Evolutionary conservation across 1,139 yeast genomes (phyloP).

Genomic region (Kodamaea plutei): DNA sequence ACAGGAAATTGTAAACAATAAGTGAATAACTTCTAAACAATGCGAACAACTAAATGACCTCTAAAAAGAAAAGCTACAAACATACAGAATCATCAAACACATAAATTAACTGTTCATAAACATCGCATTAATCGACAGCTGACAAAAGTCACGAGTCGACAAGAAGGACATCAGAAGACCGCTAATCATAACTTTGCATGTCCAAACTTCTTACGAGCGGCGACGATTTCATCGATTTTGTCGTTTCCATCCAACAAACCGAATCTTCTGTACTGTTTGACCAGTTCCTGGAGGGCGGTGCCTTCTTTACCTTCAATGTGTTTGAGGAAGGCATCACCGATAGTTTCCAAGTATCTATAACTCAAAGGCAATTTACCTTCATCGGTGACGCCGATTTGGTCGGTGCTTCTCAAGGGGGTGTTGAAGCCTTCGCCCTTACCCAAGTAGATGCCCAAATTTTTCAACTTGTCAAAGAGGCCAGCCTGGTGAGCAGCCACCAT

Average conservation of each 20-base stretch:
- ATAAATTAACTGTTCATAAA: too few relatives aligned
- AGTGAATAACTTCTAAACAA: too few relatives aligned
- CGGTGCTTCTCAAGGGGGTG: slow-evolving; percentile 42
- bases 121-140: too few relatives aligned
- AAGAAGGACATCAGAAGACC: too few relatives aligned
- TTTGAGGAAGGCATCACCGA: slow-evolving; percentile 45
- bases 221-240: slow-evolving; percentile 36
- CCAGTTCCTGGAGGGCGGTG: slow-evolving; percentile 32
- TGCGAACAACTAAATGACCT: too few relatives aligned
- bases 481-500: slow-evolving; percentile 71
- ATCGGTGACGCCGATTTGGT: slow-evolving; percentile 25
- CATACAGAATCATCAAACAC: too few relatives aligned
- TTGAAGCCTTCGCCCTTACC: slow-evolving; percentile 79
- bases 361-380: slow-evolving; percentile 42
- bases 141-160: too few relatives aligned
- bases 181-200: slow-evolving; percentile 16
- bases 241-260: slow-evolving; percentile 55
- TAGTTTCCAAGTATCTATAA: slow-evolving; percentile 50
- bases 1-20: too few relatives aligned
- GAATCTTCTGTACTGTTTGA: slow-evolving; percentile 56
- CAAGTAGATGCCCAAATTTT: slow-evolving; percentile 58
- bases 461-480: slow-evolving; percentile 62
- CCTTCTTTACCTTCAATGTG: slow-evolving; percentile 29
- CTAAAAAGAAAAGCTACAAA: too few relatives aligned
- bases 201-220: slow-evolving; percentile 32